phyloP scores from a whole-genome alignment of 306 rosid species.

The Corylus heterophylla region DNA sequence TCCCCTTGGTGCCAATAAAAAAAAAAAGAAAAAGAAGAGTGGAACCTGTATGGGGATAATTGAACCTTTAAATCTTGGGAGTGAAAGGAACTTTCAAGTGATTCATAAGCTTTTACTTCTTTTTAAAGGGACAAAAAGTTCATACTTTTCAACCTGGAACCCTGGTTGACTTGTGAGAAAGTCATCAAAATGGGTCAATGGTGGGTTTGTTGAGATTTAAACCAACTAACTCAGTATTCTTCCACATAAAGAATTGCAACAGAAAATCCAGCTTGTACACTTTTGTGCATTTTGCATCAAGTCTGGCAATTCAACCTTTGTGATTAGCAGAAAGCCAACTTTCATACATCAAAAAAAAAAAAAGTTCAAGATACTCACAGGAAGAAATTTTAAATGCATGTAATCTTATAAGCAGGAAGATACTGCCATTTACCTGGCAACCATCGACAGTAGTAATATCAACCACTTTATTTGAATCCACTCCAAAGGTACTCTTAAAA shows the following conservation, averaged over 20 bases:
- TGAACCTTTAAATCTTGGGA: neutral
- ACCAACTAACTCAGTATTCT: neutral
- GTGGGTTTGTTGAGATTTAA: neutral
- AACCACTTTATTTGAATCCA: conserved; percentile 71
- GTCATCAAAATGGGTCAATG: neutral
- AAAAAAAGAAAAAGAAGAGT: neutral
- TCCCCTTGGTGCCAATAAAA: too few species aligned
- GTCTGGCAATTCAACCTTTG: neutral
- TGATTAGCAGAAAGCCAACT: neutral
- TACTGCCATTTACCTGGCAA: conserved; percentile 73
- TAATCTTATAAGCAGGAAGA: conserved; percentile 2
- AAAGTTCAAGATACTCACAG: neutral
- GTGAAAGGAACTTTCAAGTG: neutral
- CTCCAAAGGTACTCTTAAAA: conserved; percentile 67
- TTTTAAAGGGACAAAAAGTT: neutral
- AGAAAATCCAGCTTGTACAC: neutral
- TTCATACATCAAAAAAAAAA: neutral
- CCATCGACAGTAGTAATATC: conserved; percentile 92
- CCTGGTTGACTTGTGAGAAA: neutral
- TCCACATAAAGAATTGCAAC: neutral
- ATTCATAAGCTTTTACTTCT: neutral
- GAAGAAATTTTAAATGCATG: neutral
- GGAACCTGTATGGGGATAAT: neutral
- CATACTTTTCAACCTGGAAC: neutral
- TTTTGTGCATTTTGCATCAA: neutral